A percentile compares a stretch with the other conserved stretches of the same genome.
phyloP scores from a whole-genome alignment of 208 protist genomes.

The Acanthamoeba culbertsoni region DNA sequence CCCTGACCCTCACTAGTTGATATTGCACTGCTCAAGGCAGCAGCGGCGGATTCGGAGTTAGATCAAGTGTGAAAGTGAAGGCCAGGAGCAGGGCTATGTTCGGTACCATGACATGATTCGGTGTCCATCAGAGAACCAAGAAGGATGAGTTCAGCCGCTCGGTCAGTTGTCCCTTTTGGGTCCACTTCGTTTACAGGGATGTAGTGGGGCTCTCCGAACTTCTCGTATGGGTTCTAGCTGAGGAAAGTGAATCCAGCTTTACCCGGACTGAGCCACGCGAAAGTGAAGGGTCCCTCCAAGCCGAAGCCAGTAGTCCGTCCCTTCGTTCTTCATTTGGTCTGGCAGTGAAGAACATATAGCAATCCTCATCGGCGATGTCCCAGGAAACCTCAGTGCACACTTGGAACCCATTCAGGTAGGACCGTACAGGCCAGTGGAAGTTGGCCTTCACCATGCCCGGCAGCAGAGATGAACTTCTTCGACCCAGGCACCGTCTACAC shows the following conservation, averaged over 20 bases:
- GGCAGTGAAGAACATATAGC: slow-evolving; percentile 18
- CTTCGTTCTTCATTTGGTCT: slow-evolving; percentile 10
- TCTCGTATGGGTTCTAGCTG: slow-evolving; percentile 40
- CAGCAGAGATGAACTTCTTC: slow-evolving; percentile 19
- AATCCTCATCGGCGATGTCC: slow-evolving; percentile 53
- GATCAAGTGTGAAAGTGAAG: not conserved
- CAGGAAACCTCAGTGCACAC: slow-evolving; percentile 55
- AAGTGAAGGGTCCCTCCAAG: not conserved
- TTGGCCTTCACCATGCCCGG: slow-evolving; percentile 54
- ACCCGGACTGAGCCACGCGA: slow-evolving; percentile 1
- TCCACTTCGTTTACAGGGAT: not conserved
- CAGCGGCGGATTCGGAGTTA: too few relatives aligned
- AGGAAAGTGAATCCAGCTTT: slow-evolving; percentile 19
- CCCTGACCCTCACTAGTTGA: too few relatives aligned
- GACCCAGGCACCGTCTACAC: slow-evolving; percentile 40
- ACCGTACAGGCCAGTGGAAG: slow-evolving; percentile 36
- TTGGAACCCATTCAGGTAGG: slow-evolving; percentile 40
- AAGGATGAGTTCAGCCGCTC: not conserved
- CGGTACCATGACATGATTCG: not conserved
- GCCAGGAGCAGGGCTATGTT: slow-evolving; percentile 31
- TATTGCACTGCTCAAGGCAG: too few relatives aligned
- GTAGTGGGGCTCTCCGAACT: slow-evolving; percentile 13
- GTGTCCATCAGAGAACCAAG: slow-evolving; percentile 45
- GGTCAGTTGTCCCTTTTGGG: slow-evolving; percentile 26
- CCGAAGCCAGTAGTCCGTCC: not conserved